Conservation (phyloP, 306 rosid species). For the Citrullus amarus region DNA sequence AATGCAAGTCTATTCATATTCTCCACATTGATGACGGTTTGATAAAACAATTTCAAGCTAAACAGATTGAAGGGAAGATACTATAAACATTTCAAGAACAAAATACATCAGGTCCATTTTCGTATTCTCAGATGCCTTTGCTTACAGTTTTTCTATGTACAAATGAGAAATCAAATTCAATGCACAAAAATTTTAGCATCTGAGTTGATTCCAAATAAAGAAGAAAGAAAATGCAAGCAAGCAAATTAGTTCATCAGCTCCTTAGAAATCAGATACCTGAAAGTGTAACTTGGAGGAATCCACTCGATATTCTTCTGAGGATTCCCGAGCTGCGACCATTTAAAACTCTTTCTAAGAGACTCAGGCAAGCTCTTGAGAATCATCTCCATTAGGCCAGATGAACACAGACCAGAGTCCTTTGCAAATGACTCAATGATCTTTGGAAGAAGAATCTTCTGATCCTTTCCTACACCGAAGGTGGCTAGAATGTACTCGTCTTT, state of each 20-base stretch:
- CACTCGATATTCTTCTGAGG: conserved; percentile 68
- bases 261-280: conserved; percentile 78
- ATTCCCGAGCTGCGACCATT: conserved; percentile 39
- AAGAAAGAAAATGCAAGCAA: conserved; percentile 6
- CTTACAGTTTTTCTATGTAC: not conserved
- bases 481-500: conserved; percentile 9
- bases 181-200: conserved; percentile 1
- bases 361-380: conserved; percentile 59
- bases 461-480: conserved; percentile 81
- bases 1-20: not conserved
- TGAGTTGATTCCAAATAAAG: not conserved
- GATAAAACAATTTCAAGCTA: not conserved
- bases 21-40: not conserved
- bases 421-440: conserved; percentile 66
- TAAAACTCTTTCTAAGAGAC: conserved; percentile 52
- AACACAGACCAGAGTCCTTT: conserved; percentile 55
- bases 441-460: conserved; percentile 57
- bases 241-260: conserved; percentile 53
- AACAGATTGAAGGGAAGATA: not conserved
- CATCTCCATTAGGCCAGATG: conserved; percentile 56
- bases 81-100: not conserved
- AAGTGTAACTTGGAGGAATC: conserved; percentile 64
- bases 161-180: conserved; percentile 1
- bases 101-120: not conserved
- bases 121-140: not conserved